These are phyloP conservation scores for Lentinula aciculospora DNA, from an alignment of 768 basidiomycete species.

Conservation along the genomic window DNA sequence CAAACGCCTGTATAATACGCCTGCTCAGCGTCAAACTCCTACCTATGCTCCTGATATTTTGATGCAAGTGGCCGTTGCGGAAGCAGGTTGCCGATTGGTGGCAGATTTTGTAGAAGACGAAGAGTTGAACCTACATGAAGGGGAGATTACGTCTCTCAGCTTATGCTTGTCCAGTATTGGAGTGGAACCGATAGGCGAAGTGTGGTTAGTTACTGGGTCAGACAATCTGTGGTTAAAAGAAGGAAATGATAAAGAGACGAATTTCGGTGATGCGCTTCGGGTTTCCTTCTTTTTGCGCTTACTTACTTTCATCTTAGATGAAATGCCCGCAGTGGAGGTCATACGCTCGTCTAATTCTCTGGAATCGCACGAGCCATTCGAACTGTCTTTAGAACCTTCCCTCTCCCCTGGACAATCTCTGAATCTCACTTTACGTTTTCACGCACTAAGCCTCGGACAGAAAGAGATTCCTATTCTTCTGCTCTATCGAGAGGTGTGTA, in stretches of 20 bases:
- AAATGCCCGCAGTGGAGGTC: constrained; percentile 25
- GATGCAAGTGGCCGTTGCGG: constrained; percentile 56
- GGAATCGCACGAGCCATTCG: constrained; percentile 35
- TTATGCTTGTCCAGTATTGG: constrained; percentile 70
- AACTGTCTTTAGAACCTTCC: constrained; percentile 32
- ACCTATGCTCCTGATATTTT: constrained; percentile 68
- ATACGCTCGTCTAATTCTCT: constrained; percentile 51
- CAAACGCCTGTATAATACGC: constrained; percentile 69
- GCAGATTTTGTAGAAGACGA: constrained; percentile 52
- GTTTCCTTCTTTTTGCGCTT: background rate
- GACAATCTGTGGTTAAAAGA: constrained; percentile 53
- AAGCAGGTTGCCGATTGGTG: constrained; percentile 58
- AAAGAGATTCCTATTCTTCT: constrained; percentile 58
- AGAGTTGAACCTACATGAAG: constrained; percentile 51
- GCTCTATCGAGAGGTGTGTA: constrained; percentile 56
- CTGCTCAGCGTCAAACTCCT: constrained; percentile 58
- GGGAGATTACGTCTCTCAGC: constrained; percentile 53
- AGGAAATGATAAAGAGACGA: constrained; percentile 18
- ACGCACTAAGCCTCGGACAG: constrained; percentile 41
- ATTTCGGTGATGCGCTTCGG: constrained; percentile 1
- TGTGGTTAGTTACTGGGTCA: constrained; percentile 63
- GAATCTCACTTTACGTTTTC: constrained; percentile 48
- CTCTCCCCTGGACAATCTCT: constrained; percentile 32
- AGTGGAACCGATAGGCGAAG: constrained; percentile 47
- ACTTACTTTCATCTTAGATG: constrained; percentile 5